A percentile compares a stretch with the other conserved stretches of the same genome.
These are phyloP conservation scores for Pichia sp. DNA, from an alignment of 1,139 yeast genomes.

Conservation along the genomic window DNA sequence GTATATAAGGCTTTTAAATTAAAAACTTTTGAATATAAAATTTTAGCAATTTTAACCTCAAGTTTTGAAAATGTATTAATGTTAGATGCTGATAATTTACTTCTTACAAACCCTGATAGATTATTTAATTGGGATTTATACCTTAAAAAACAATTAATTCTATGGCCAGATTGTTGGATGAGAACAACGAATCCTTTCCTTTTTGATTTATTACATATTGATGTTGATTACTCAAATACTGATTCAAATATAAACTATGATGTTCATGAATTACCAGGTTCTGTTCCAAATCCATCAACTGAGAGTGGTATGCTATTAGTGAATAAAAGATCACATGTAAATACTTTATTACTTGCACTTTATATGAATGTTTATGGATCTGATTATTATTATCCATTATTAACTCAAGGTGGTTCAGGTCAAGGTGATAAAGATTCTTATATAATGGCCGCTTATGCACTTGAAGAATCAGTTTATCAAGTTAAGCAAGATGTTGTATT, in stretches of 20 bases:
- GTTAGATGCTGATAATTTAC: constrained; percentile 65
- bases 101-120: constrained; percentile 47
- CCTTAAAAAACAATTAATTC: constrained; percentile 31
- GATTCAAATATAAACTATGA: constrained; percentile 22
- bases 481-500: constrained; percentile 39
- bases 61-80: constrained; percentile 53
- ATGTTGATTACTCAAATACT: constrained; percentile 26
- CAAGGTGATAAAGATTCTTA: constrained; percentile 71
- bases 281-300: constrained; percentile 57
- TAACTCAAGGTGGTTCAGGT: constrained; percentile 66
- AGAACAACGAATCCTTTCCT: constrained; percentile 55
- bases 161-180: constrained; percentile 78
- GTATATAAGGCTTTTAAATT: constrained; percentile 34
- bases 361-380: constrained; percentile 62
- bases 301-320: constrained; percentile 61
- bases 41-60: constrained; percentile 54
- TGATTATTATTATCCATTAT: constrained; percentile 48
- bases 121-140: constrained; percentile 37
- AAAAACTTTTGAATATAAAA: constrained; percentile 54
- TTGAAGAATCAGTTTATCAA: constrained; percentile 47
- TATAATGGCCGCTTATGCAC: constrained; percentile 54
- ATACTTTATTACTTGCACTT: constrained; percentile 45
- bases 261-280: constrained; percentile 51
- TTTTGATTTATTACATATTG: constrained; percentile 48
- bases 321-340: constrained; percentile 45